Conservation (phyloP, 495 filamentous ascomycete species). For the Melanomma pulvis-pyrius region DNA sequence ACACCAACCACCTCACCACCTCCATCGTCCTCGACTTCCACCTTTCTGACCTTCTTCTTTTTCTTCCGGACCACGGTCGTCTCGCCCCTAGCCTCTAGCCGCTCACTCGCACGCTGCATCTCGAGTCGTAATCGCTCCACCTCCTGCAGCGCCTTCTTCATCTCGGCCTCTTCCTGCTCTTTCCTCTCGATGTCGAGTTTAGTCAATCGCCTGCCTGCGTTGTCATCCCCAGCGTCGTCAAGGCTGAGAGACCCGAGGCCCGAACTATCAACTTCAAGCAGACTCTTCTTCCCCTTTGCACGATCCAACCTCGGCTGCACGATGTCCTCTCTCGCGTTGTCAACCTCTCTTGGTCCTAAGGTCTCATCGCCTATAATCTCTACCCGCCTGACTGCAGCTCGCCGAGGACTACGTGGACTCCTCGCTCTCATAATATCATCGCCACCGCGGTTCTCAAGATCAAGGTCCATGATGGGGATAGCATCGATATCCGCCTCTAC, state of each 20-base stretch:
- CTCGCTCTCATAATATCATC: slow-evolving; percentile 1
- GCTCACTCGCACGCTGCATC: slow-evolving; percentile 89
- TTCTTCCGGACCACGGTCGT: slow-evolving; percentile 74
- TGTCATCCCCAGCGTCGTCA: slow-evolving; percentile 41
- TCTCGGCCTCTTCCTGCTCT: slow-evolving; percentile 74
- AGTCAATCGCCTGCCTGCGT: slow-evolving; percentile 15
- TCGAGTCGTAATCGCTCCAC: slow-evolving; percentile 81
- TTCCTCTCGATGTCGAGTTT: slow-evolving; percentile 55
- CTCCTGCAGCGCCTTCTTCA: slow-evolving; percentile 80
- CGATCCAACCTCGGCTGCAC: slow-evolving; percentile 41
- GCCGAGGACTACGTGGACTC: slow-evolving; percentile 34
- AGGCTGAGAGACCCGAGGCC: slow-evolving; percentile 69
- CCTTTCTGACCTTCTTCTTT: slow-evolving; percentile 56
- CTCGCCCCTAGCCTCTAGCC: slow-evolving; percentile 70
- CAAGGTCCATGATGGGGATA: slow-evolving; percentile 92
- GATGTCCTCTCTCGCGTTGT: slow-evolving; percentile 5
- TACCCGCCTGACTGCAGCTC: slow-evolving; percentile 30
- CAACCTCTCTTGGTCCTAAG: slow-evolving; percentile 27
- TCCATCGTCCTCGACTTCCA: slow-evolving; percentile 23
- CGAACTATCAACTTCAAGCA: slow-evolving; percentile 85
- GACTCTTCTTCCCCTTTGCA: slow-evolving; percentile 54
- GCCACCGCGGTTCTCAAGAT: slow-evolving; percentile 58
- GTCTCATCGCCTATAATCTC: slow-evolving; percentile 50
- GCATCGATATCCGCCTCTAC: slow-evolving; percentile 82
- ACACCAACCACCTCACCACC: slow-evolving; percentile 14